Base-by-base conservation (phyloP, 768 basidiomycete species). In the Tylopilus felleus region DNA sequence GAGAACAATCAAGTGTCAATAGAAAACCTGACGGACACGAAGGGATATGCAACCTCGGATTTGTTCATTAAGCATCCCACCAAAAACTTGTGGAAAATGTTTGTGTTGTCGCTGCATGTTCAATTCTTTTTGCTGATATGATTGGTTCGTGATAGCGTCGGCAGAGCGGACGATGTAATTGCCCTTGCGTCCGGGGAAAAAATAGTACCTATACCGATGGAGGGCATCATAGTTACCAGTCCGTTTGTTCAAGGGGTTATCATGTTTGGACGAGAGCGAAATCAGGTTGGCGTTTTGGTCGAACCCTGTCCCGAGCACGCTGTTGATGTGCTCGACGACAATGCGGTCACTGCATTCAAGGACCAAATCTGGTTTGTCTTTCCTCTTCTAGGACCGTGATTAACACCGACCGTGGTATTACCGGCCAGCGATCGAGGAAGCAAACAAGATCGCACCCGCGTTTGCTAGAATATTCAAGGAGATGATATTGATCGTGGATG, bases 391-490 rank as follows among this genome's bases (percentile, higher is more conserved):
- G 23, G n/a, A 25, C 22, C 8, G 25, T 5, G 17, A 23, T 22
- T 12, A n/a, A 25, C 14, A 5, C 35, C 38, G 10, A 48, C 12
- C 3, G 17, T 31, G 29, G 4, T 8, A n/a, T 31, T 7, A 19
- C 31, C 76, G 74, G 72, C 68, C 74, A 1, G 31, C 57, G 12
- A 68, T 80, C 0, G 74, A 77, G 22, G 72, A 75, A 23, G 77
- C 75, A 0, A 79, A 79, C 56, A 57, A 50, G 17, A 54, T 53
- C 0, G 69, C 75, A 0, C 77, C 77, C 0, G 61, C 71, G 0
- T 76, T 74, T 47, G 73, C 72, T 35, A 65, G 73, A 7, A 70
- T 79, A 9, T 78, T 75, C 69, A 78, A 77, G 61, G 76, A 82
- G 60, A 77, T 81, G 79, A 80, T 82, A 40, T 38, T 81, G 17